Evolutionary conservation across 257 asterid genomes (phyloP).

Genomic region (Fraxinus quadrangulata): DNA sequence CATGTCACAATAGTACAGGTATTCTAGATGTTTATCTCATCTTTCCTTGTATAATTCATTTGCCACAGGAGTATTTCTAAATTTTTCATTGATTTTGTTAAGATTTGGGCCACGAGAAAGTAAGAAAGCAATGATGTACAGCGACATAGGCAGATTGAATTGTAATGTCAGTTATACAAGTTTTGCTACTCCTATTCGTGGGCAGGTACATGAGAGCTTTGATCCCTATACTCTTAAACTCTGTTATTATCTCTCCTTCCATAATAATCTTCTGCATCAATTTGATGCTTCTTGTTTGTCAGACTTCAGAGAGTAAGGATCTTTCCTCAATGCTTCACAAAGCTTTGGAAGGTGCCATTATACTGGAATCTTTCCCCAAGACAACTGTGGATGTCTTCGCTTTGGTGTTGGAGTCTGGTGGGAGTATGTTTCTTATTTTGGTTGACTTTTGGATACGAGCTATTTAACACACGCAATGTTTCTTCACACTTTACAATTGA

Average conservation of each 20-base stretch:
- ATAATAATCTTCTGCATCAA: slow-evolving; percentile 17
- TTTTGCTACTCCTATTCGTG: slow-evolving; percentile 71
- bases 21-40: slow-evolving; percentile 9
- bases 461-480: background rate
- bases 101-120: slow-evolving; percentile 97
- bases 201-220: slow-evolving; percentile 54
- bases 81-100: slow-evolving; percentile 15
- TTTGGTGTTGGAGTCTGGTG: slow-evolving; percentile 97
- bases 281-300: slow-evolving; percentile 23
- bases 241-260: slow-evolving; percentile 14
- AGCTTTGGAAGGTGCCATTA: slow-evolving; percentile 91
- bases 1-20: slow-evolving; percentile 15
- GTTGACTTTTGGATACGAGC: background rate
- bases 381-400: slow-evolving; percentile 98
- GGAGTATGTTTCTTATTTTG: slow-evolving; percentile 60
- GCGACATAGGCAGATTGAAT: slow-evolving; percentile 82
- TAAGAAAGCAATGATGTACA: slow-evolving; percentile 96
- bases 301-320: slow-evolving; percentile 82
- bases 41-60: slow-evolving; percentile 26
- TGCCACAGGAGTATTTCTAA: slow-evolving; percentile 16
- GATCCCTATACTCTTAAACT: slow-evolving; percentile 15
- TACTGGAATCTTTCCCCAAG: slow-evolving; percentile 89
- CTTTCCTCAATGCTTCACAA: slow-evolving; percentile 84
- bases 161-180: slow-evolving; percentile 83
- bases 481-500: background rate